Percentiles rank a stretch among this genome's conserved stretches.
Evolutionary conservation across 768 basidiomycete genomes (phyloP).

Genomic region (Calocybe cyanea): DNA sequence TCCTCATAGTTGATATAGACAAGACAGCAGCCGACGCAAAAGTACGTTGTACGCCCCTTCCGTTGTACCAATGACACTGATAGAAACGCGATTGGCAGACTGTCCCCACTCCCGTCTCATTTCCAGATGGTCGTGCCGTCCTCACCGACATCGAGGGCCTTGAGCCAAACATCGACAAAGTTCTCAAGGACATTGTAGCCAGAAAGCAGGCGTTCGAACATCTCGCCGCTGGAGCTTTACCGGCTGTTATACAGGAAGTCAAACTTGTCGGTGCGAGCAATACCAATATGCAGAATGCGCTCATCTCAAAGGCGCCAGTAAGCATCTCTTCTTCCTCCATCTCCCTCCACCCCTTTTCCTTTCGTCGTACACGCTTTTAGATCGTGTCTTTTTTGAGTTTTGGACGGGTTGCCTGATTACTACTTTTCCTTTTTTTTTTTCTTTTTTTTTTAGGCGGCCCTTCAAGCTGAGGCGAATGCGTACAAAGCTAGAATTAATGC

Average conservation of each 20-base stretch:
- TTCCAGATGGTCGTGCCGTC: slow-evolving; percentile 21
- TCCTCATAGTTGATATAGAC: slow-evolving; percentile 18
- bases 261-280: slow-evolving; percentile 21
- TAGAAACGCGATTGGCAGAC: too few relatives aligned
- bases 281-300: slow-evolving; percentile 17
- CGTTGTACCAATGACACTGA: too few relatives aligned
- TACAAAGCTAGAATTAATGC: slow-evolving; percentile 16
- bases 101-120: slow-evolving; percentile 19
- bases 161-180: slow-evolving; percentile 23
- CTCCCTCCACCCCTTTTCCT: too few relatives aligned
- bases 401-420: too few relatives aligned
- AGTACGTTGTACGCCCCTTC: slow-evolving; percentile 5
- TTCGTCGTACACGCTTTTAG: too few relatives aligned
- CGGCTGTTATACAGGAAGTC: slow-evolving; percentile 28
- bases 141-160: slow-evolving; percentile 20
- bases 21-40: slow-evolving; percentile 23
- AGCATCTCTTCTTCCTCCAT: neutral
- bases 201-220: slow-evolving; percentile 25
- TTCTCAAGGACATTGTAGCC: slow-evolving; percentile 20
- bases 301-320: slow-evolving; percentile 23
- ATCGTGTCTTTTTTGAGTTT: too few relatives aligned
- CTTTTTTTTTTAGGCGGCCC: slow-evolving; percentile 18
- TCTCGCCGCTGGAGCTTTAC: slow-evolving; percentile 25
- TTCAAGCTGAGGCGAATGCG: slow-evolving; percentile 14
- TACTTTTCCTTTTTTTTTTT: neutral